Evolutionary conservation across 2,329 filamentous ascomycete species (phyloP), one percentile per base, ranked within the genome.

Genomic region (Davidsoniella neocaledoniae): DNA sequence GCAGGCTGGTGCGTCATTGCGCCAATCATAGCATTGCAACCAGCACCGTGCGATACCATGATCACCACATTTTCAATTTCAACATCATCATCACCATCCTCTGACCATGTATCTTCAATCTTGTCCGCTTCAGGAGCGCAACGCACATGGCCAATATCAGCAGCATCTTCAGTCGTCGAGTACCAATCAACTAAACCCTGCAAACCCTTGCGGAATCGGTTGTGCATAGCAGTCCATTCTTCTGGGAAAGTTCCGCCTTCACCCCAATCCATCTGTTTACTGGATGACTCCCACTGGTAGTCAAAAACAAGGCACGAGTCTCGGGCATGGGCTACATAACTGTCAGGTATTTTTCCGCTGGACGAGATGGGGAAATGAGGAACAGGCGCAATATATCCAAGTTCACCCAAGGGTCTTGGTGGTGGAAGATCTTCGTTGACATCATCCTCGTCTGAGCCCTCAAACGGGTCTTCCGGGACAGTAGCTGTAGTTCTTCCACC

Each of bases 161-260:
- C 68, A 2, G 73, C 70, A 23, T 68, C 63, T 26, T 74, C 70
- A 6, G 65, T 69, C 55, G 63, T 77, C 58, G 61, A 71, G 61
- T 98, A 98, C 85, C 87, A 96, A 53, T 82, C 74, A 10, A 95
- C 69, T 67, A 95, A 74, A 42, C 77, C 77, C 56, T 84, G 79
- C 38, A 95, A 64, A 1, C 90, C 90, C 54, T 72, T 76, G 37
- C 87, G 76, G 59, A 96, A 94, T 19, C 91, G 77, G 60, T 81
- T 81, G 64, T 98, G 91, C 91, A 98, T 96, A 3, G 79, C 72
- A 26, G 86, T 83, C 91, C 91, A 98, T 64, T 96, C 91, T 64
- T 98, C 91, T 1, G 86, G 87, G 57, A 86, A 84, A 41, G 81
- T 74, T 38, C 90, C 91, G 8, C 90, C 90, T 58, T 86, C 80